These are phyloP conservation scores for Colletotrichum aenigma DNA, from an alignment of 2,329 filamentous ascomycete genomes.

Conservation along the genomic window DNA sequence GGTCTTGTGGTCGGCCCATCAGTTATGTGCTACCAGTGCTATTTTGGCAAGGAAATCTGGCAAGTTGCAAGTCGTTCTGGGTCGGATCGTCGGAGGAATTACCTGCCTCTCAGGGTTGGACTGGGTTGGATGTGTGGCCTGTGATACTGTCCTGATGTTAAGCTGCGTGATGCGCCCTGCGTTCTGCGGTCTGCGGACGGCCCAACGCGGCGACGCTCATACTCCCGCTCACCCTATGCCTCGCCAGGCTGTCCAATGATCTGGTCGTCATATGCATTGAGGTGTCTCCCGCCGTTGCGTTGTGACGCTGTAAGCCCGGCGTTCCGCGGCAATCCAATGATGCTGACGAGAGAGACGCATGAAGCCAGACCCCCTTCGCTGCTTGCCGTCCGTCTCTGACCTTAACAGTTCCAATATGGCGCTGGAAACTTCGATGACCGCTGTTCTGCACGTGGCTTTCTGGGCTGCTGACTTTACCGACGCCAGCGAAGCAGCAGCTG, in stretches of 20 bases:
- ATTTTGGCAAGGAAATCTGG: not conserved
- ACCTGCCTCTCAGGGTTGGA: not conserved
- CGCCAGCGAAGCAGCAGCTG: not conserved
- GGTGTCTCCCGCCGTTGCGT: not conserved
- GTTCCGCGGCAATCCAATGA: not conserved
- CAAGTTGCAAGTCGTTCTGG: not conserved
- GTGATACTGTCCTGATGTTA: not conserved
- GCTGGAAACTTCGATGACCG: not conserved
- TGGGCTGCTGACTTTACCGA: not conserved
- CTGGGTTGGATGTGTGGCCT: not conserved
- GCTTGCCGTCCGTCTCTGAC: not conserved
- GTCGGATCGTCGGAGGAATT: slow-evolving; percentile 9
- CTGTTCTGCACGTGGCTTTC: not conserved
- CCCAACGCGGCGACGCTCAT: slow-evolving; percentile 1
- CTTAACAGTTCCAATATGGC: not conserved
- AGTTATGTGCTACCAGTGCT: not conserved
- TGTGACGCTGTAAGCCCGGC: not conserved
- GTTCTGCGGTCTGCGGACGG: not conserved
- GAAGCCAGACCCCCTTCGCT: not conserved
- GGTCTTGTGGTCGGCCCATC: not conserved
- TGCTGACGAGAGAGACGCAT: not conserved
- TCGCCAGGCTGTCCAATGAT: not conserved
- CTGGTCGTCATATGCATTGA: not conserved
- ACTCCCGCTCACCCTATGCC: not conserved
- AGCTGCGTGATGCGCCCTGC: not conserved